Conservation (phyloP, 2,329 filamentous ascomycete genomes). For the Hypoxylon sp. region DNA sequence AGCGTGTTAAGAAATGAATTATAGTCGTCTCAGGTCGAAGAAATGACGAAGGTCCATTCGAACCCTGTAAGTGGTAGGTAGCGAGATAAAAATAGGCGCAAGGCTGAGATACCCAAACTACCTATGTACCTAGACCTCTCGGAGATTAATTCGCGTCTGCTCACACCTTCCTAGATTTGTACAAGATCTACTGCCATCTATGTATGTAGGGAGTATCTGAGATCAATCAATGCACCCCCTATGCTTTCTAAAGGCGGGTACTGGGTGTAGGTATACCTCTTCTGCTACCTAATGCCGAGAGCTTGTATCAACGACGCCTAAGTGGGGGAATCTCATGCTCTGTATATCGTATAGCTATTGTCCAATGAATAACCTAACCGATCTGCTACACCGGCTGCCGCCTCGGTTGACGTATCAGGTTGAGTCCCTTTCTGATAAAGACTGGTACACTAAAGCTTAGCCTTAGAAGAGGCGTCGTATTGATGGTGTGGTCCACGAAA, state of each 20-base stretch:
- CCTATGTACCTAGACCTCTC: too few species aligned
- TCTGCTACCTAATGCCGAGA: constrained; percentile 16
- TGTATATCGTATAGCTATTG: constrained; percentile 11
- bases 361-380: constrained; percentile 34
- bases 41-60: not conserved
- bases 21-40: constrained; percentile 1
- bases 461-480: constrained; percentile 26
- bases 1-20: constrained; percentile 11
- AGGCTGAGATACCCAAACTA: not conserved
- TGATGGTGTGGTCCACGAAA: not conserved
- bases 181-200: constrained; percentile 18
- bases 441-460: constrained; percentile 18
- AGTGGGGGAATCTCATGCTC: constrained; percentile 18
- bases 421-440: constrained; percentile 2
- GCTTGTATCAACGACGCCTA: constrained; percentile 15
- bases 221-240: constrained; percentile 8
- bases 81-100: not conserved
- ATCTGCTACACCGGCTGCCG: constrained; percentile 11
- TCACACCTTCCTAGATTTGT: constrained; percentile 11
- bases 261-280: constrained; percentile 10
- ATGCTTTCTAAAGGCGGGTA: constrained; percentile 9
- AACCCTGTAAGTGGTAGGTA: not conserved
- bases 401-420: constrained; percentile 3
- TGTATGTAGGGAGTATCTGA: constrained; percentile 16
- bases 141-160: constrained; percentile 6